Base-by-base conservation (phyloP, 495 filamentous ascomycete genomes). In the Lasiosphaeris hirsuta region DNA sequence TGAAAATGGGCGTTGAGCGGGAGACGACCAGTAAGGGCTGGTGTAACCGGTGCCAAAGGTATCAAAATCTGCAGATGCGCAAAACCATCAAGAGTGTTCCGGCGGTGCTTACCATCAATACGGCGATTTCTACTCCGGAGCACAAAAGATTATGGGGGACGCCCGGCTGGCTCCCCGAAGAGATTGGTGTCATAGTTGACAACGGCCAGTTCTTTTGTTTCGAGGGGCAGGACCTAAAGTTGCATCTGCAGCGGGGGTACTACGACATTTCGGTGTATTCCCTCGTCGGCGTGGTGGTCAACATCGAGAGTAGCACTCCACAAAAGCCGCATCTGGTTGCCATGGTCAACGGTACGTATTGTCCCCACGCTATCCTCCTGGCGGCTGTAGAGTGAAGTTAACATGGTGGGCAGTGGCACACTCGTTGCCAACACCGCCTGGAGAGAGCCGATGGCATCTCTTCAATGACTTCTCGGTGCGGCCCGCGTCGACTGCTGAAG, bases 391-490 rank as follows among this genome's bases (percentile, higher is more conserved):
- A 10, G 43, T 45, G 43, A 7, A 18, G 4, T 38, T 54, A 8
- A 43, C 40, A 35, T 35, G 19, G 10, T 17, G 17, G 10, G 2
- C 49, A 86, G 90, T 96, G 42, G 88, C 86, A 0, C 82, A 92
- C 19, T 90, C 91, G 3, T 78, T 81, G 17, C 68, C 72, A 1
- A 72, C 78, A 6, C 61, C 78, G 5, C 75, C 83, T 7, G 68
- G 67, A 1, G 76, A 83, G 51, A 82, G 76, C 60, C 84, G 84
- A 58, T 99, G 94, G 94, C 89, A 96, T 65, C 68, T 99, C 4
- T 96, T 99, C 72, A 99, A 99, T 53, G 94, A 99, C 71, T 99
- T 99, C 61, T 76, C 95, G 10, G 94, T 99, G 35, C 83, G 88
- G 5, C 83, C 86, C n/a, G 79, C 96, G 14, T 78, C 85, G 11